Conservation (phyloP, 345 rosid species). For the Lagerstroemia speciosa region DNA sequence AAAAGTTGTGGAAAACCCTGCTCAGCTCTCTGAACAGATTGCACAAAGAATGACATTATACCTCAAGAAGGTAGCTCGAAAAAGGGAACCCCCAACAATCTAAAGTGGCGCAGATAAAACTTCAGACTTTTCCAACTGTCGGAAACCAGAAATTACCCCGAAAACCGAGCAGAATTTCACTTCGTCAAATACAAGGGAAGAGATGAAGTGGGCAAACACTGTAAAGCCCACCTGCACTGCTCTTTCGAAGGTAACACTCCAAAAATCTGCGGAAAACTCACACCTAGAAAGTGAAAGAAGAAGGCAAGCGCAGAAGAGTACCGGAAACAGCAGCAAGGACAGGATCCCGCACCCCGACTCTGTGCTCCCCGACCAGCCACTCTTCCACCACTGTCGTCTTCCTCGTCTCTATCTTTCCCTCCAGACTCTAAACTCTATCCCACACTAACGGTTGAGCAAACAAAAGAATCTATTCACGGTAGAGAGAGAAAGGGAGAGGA, state of each 20-base stretch:
- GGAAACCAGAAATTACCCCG: background rate
- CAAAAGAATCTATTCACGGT: background rate
- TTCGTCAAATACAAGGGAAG: background rate
- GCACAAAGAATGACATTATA: background rate
- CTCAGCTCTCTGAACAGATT: background rate
- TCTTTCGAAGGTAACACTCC: too few relatives aligned
- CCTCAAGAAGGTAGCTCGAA: background rate
- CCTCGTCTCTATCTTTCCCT: background rate
- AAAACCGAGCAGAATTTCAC: background rate
- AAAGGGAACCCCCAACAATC: background rate
- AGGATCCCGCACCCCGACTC: constrained; percentile 1
- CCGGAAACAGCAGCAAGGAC: background rate
- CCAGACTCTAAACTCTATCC: background rate
- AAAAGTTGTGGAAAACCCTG: background rate
- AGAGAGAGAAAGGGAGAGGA: background rate
- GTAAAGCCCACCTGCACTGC: background rate
- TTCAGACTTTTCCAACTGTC: background rate
- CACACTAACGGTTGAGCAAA: background rate
- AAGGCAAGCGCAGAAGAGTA: background rate
- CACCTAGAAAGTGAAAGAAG: background rate
- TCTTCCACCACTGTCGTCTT: background rate
- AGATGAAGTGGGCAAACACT: background rate
- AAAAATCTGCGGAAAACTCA: too few relatives aligned
- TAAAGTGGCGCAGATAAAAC: background rate
- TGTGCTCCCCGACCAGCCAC: constrained; percentile 5